These are phyloP conservation scores for Talaromyces sp. DNA, from an alignment of 2,329 filamentous ascomycete genomes.

Conservation along the genomic window DNA sequence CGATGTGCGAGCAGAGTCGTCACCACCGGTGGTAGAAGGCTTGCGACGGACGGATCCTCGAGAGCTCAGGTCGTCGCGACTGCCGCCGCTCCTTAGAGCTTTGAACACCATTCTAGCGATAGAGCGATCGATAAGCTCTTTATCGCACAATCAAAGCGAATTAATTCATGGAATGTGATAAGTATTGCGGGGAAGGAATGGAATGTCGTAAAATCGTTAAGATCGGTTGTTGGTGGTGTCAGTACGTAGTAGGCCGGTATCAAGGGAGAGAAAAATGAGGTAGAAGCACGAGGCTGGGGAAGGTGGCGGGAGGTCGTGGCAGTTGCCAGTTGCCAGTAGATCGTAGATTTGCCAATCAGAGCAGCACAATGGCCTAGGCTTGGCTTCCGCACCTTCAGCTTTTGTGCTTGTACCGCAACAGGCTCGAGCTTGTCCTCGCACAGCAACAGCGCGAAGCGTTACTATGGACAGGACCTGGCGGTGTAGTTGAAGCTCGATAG, in stretches of 20 bases:
- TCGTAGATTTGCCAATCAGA: background rate
- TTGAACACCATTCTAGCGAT: slow-evolving; percentile 33
- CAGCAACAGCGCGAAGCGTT: background rate
- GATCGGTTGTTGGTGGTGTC: background rate
- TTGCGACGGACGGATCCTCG: slow-evolving; percentile 32
- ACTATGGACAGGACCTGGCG: slow-evolving; percentile 6
- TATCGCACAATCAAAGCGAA: slow-evolving; percentile 14
- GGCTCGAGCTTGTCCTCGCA: background rate
- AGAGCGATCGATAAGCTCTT: slow-evolving; percentile 13
- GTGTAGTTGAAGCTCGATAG: background rate
- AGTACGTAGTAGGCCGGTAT: background rate
- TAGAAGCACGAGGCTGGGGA: slow-evolving; percentile 18
- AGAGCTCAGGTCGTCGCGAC: slow-evolving; percentile 33
- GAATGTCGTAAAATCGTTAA: background rate
- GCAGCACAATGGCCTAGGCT: background rate
- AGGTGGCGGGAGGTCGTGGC: slow-evolving; percentile 14
- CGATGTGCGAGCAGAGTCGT: slow-evolving; percentile 18
- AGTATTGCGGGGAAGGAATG: background rate
- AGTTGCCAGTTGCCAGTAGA: background rate
- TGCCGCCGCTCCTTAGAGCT: slow-evolving; percentile 37
- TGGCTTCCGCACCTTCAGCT: background rate
- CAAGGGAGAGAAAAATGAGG: slow-evolving; percentile 1
- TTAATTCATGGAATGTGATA: slow-evolving; percentile 16
- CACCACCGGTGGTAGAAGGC: slow-evolving; percentile 18
- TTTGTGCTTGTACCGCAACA: background rate